Base-by-base conservation (phyloP, 2,329 filamentous ascomycete species). In the Alternaria ventricosa region DNA sequence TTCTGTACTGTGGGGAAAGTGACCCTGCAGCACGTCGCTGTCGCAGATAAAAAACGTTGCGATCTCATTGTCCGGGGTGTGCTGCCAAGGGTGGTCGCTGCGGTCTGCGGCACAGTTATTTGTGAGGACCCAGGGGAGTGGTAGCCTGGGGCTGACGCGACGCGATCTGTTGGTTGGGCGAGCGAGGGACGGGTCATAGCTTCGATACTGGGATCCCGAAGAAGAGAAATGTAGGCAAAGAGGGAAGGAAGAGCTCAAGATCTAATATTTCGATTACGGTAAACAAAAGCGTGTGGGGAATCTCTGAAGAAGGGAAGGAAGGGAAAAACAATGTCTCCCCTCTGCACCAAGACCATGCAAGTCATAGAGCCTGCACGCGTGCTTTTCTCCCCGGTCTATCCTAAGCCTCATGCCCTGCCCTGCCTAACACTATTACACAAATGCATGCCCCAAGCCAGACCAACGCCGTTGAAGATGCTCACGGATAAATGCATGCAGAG, bases 261-360 rank as follows among this genome's bases (percentile, higher is more conserved):
- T n/a, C n/a, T n/a, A n/a, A n/a, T n/a, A n/a, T n/a, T n/a, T n/a
- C n/a, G n/a, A n/a, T n/a, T n/a, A n/a, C n/a, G n/a, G n/a, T n/a
- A n/a, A n/a, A 54, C 49, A 41, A 4, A 67, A 60, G 60, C 68
- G 41, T 56, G 55, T 60, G 64, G 68, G 66, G 61, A 67, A 68
- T 68, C 68, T 67, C 47, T 23, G 60, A 53, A 67, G 50, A 41
- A 41, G 36, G 4, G 4, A 41, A 41, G 9, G 36, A 41, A 41
- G 36, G 36, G 50, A 57, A 65, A 66, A 66, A 45, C 57, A 6
- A 60, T n/a, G 13, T 60, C 56, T 15, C 20, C 47, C 47, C 36
- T 60, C 33, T 23, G 22, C 22, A 44, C 43, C 60, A 33, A 43
- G 27, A n/a, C 33, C 41, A 23, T 47, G 23, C 22, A 30, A 46